Percentiles rank a stretch among this genome's conserved stretches.
Conservation (phyloP, 139 green algal genomes). For the Chlorella sp. region DNA sequence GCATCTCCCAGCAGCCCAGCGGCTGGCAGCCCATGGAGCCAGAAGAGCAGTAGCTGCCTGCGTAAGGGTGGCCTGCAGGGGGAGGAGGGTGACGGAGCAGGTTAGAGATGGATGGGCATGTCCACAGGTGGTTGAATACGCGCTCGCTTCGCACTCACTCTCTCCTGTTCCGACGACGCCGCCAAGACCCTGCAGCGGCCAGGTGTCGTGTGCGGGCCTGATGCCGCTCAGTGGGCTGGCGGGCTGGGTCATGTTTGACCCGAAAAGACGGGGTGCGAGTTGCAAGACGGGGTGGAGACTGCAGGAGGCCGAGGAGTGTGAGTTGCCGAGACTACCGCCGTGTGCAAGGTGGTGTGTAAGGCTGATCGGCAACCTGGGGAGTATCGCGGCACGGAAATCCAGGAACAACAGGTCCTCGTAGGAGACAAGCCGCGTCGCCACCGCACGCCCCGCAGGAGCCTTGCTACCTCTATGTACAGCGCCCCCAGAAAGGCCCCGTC, state of each 20-base stretch:
- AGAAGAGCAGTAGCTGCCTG: neutral
- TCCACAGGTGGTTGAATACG: neutral
- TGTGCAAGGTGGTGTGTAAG: neutral
- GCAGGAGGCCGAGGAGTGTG: neutral
- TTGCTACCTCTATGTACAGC: too few relatives aligned
- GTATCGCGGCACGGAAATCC: neutral
- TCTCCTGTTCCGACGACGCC: neutral
- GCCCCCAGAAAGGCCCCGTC: too few relatives aligned
- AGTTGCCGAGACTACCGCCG: neutral
- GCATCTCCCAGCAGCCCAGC: conserved; percentile 1
- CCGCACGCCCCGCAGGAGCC: neutral
- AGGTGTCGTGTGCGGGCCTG: neutral
- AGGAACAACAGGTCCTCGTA: neutral
- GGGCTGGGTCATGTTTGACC: neutral
- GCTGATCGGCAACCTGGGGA: too few relatives aligned
- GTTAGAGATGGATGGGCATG: neutral
- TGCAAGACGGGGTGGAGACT: neutral
- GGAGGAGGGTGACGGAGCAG: neutral
- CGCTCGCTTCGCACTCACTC: neutral
- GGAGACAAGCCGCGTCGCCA: neutral
- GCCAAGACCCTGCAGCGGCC: neutral
- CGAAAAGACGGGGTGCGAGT: neutral
- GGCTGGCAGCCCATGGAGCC: neutral
- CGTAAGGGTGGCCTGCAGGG: neutral
- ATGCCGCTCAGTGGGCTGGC: neutral